These are phyloP conservation scores for Phaeolepiota aurea DNA, from an alignment of 768 basidiomycete genomes.

Conservation along the genomic window DNA sequence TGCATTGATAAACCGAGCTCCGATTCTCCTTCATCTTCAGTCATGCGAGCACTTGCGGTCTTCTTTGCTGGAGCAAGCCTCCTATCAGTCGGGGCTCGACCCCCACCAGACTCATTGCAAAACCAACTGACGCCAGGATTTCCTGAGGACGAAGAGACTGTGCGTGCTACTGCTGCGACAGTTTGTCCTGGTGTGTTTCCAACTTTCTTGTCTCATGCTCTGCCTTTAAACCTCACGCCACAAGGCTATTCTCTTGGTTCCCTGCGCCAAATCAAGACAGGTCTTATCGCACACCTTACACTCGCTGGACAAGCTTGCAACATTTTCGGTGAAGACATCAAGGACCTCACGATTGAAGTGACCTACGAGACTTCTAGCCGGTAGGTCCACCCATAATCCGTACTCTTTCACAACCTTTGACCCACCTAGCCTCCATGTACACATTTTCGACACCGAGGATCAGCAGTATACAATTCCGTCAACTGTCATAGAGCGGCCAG, in stretches of 20 bases:
- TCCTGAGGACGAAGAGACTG: not conserved
- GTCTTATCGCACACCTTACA: conserved; percentile 45
- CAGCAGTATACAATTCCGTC: conserved; percentile 62
- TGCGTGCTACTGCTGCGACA: not conserved
- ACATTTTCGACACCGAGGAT: conserved; percentile 53
- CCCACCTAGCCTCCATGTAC: conserved; percentile 48
- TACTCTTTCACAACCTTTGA: not conserved
- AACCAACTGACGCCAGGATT: too few species aligned
- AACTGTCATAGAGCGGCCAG: conserved; percentile 31
- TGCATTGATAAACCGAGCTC: too few species aligned
- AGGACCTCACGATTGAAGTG: conserved; percentile 53
- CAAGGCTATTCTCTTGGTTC: conserved; percentile 49
- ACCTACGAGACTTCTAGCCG: conserved; percentile 52
- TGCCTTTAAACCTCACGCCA: too few species aligned
- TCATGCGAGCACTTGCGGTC: too few species aligned
- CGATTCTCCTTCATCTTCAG: too few species aligned
- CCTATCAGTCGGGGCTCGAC: not conserved
- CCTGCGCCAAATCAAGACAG: conserved; percentile 32
- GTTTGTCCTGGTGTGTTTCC: not conserved
- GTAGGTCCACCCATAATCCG: conserved; percentile 18
- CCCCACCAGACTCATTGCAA: too few species aligned
- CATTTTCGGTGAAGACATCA: conserved; percentile 55
- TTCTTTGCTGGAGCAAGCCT: not conserved
- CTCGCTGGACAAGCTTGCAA: conserved; percentile 54
- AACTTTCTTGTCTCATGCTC: not conserved